These are phyloP conservation scores for Marasmius oreades DNA, from an alignment of 1,284 basidiomycete genomes.

Conservation along the genomic window DNA sequence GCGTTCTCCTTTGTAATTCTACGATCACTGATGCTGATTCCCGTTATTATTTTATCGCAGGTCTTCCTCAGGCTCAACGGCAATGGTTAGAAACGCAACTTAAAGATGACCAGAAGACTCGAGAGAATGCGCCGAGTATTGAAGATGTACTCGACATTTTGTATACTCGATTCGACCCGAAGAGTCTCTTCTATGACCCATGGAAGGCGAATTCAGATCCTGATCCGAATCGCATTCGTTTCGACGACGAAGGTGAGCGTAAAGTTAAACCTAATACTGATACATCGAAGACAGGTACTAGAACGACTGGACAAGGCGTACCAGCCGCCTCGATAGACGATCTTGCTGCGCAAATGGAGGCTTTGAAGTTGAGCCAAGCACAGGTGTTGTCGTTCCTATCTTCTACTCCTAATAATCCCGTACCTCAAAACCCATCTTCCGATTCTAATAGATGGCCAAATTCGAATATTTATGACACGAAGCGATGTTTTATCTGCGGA, in stretches of 20 bases:
- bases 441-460: not conserved
- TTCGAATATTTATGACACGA: not conserved
- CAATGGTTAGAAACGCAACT: not conserved
- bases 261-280: not conserved
- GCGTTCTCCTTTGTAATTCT: not conserved
- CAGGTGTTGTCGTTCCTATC: not conserved
- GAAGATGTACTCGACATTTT: not conserved
- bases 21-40: not conserved
- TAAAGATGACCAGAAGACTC: not conserved
- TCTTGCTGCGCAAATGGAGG: not conserved
- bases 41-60: not conserved
- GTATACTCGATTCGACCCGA: not conserved
- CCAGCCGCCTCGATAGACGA: not conserved
- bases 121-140: no score
- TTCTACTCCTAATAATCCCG: not conserved
- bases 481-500: not conserved
- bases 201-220: not conserved
- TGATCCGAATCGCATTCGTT: not conserved
- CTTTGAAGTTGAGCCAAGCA: not conserved
- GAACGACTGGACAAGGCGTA: not conserved
- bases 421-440: not conserved
- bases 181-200: not conserved
- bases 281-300: not conserved
- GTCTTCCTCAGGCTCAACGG: not conserved
- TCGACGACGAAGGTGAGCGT: not conserved